Evolutionary conservation across 805 yeast species (phyloP).

Genomic region (Lipomyces mesembrius): DNA sequence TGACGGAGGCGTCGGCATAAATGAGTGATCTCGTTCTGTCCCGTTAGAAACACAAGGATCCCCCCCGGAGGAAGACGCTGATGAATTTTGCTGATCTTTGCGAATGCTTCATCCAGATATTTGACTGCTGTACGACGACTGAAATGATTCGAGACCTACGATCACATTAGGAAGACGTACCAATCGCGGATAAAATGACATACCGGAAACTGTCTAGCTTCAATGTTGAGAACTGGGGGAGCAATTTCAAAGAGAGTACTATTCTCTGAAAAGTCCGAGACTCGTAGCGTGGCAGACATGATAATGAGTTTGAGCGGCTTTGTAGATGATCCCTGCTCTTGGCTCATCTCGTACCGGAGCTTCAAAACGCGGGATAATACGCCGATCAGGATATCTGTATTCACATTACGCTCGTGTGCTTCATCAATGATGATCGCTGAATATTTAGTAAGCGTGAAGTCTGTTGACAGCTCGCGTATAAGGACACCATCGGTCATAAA

Average conservation of each 20-base stretch:
- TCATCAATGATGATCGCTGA: conserved; percentile 91
- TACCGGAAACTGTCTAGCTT: conserved; percentile 86
- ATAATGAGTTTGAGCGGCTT: conserved; percentile 79
- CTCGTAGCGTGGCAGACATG: conserved; percentile 97
- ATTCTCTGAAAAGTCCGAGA: conserved; percentile 90
- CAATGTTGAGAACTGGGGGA: conserved; percentile 89
- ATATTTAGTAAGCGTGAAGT: conserved; percentile 77
- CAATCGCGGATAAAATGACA: neutral
- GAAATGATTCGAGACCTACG: conserved; percentile 79
- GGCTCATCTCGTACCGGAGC: conserved; percentile 58
- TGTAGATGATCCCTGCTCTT: conserved; percentile 49
- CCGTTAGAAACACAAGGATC: conserved; percentile 87
- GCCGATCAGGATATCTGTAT: conserved; percentile 95
- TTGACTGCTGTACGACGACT: conserved; percentile 76
- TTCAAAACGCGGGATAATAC: conserved; percentile 85
- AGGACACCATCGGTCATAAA: conserved; percentile 96
- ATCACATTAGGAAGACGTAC: neutral
- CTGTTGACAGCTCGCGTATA: conserved; percentile 89
- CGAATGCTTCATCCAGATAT: conserved; percentile 84
- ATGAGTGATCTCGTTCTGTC: conserved; percentile 86
- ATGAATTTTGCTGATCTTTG: conserved; percentile 86
- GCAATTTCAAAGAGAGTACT: conserved; percentile 62
- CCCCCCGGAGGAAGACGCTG: conserved; percentile 89
- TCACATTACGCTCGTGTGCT: conserved; percentile 96
- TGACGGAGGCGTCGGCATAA: conserved; percentile 70